phyloP scores from a whole-genome alignment of 768 basidiomycete species.

The Butyriboletus loyo region DNA sequence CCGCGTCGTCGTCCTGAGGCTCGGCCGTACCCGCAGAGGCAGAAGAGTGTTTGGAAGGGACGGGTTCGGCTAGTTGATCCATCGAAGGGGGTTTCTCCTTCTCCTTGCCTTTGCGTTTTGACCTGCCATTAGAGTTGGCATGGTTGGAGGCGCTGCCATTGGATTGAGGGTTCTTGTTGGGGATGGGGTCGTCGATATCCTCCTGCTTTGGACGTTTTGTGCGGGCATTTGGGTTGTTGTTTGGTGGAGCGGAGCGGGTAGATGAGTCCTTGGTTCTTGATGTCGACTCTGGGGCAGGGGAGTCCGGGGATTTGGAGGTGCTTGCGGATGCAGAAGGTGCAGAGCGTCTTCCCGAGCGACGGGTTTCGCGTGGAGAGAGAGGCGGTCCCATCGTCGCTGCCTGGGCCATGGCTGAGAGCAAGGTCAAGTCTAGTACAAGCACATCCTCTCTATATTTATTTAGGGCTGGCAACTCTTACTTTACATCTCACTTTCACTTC shows the following conservation, averaged over 20 bases:
- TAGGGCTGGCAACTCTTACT: conserved; percentile 34
- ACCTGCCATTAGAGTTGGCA: conserved; percentile 35
- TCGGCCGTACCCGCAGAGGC: conserved; percentile 34
- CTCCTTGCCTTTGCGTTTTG: conserved; percentile 65
- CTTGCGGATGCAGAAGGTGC: conserved; percentile 63
- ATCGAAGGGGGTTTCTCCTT: conserved; percentile 49
- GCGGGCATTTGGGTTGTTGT: conserved; percentile 38
- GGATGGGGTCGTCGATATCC: conserved; percentile 59
- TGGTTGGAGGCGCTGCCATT: conserved; percentile 32
- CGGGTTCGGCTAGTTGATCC: conserved; percentile 30
- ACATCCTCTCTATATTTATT: conserved; percentile 27
- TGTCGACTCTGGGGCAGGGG: conserved; percentile 48
- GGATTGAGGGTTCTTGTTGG: conserved; percentile 42
- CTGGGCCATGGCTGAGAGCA: conserved; percentile 51
- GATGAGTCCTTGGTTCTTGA: conserved; percentile 43
- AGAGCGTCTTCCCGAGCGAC: conserved; percentile 74
- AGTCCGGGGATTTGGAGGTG: conserved; percentile 73
- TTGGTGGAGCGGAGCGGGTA: conserved; percentile 37
- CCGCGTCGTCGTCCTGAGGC: conserved; percentile 45
- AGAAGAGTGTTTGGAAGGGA: conserved; percentile 29
- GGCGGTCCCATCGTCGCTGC: conserved; percentile 73
- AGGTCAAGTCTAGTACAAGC: conserved; percentile 5
- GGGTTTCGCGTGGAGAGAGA: conserved; percentile 70
- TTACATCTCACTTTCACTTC: conserved; percentile 4
- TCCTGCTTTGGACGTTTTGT: conserved; percentile 72